Evolutionary conservation across 1,284 basidiomycete genomes (phyloP), one percentile per base, ranked within the genome.

Genomic region (Apiotrichum montevideense): DNA sequence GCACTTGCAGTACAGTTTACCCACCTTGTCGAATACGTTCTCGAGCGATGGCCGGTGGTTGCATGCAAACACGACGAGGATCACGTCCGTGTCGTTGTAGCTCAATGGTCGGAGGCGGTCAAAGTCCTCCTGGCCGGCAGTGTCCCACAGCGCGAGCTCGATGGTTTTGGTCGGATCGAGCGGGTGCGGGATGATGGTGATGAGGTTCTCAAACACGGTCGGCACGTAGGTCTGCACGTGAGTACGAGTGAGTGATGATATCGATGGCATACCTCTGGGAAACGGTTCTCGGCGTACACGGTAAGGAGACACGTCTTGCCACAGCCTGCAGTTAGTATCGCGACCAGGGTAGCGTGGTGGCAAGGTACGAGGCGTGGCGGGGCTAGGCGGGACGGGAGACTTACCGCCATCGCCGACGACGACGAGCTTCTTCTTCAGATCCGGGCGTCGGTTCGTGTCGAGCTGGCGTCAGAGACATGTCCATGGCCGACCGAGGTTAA

Each of bases 101-200:
- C 88, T 92, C 59, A 98, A 80, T 33, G 94, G 94, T 63, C 94
- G 83, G 63, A 98, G 80, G 62, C 94, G 83, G 75, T 98, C 94
- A 77, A 98, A 98, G 79, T 98, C 94, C 79, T 98, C 94, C 77
- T 98, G 94, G 21, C 95, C 94, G 4, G 94, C 95, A 0, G 95
- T 98, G 78, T 98, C 94, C 94, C 94, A 98, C 37, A 98, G 81
- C 4, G 94, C 93, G 39, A 98, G 83, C 76, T 98, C 94, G 66
- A 98, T 86, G 47, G 85, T 81, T 78, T 95, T 96, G 55, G 87
- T 86, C 3, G 74, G 69, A 44, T 97, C 92, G 66, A 87, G 88
- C 6, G 75, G 75, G 9, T 70, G 67, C 44, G 86, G 82, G 51
- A 96, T 87, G 67, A 88, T 85, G 9, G 94, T 95, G 56, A 97